These are phyloP conservation scores for Tulasnella sp. DNA, from an alignment of 768 basidiomycete species.

Conservation along the genomic window DNA sequence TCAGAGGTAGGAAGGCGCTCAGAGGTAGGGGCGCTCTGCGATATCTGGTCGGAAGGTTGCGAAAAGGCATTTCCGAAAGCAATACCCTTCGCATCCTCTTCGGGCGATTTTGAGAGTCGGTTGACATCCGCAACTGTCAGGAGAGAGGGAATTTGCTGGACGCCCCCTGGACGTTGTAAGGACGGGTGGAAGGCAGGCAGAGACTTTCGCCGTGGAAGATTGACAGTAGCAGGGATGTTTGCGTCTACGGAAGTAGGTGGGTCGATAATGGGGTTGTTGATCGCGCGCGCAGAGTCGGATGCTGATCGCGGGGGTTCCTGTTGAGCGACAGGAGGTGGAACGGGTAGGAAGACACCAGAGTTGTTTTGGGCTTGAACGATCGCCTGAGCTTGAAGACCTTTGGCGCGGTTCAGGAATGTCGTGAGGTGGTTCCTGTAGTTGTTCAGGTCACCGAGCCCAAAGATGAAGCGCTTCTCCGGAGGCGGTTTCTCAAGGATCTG, in stretches of 20 bases:
- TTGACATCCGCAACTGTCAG: constrained; percentile 20
- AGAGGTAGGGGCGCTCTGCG: no score
- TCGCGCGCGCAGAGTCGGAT: not conserved
- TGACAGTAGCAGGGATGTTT: not conserved
- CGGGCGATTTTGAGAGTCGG: not conserved
- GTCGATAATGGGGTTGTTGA: not conserved
- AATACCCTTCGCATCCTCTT: not conserved
- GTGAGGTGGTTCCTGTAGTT: not conserved
- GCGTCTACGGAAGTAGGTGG: not conserved
- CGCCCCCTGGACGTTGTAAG: not conserved
- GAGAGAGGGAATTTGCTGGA: constrained; percentile 7
- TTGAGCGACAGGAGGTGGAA: not conserved
- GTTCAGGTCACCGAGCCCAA: constrained; percentile 10
- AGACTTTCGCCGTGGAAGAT: constrained; percentile 29
- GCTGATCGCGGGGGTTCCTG: not conserved
- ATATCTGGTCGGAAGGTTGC: no score
- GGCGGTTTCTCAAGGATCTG: not conserved
- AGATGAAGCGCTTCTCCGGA: constrained; percentile 26
- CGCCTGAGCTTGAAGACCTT: not conserved
- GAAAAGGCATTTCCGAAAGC: not conserved
- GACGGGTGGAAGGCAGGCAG: constrained; percentile 33
- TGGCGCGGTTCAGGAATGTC: constrained; percentile 8
- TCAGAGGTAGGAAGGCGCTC: constrained; percentile 7
- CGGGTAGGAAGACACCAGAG: not conserved
- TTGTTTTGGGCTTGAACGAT: no score